These are phyloP conservation scores for Cardamine resedifolia DNA, from an alignment of 345 rosid genomes.

Conservation along the genomic window DNA sequence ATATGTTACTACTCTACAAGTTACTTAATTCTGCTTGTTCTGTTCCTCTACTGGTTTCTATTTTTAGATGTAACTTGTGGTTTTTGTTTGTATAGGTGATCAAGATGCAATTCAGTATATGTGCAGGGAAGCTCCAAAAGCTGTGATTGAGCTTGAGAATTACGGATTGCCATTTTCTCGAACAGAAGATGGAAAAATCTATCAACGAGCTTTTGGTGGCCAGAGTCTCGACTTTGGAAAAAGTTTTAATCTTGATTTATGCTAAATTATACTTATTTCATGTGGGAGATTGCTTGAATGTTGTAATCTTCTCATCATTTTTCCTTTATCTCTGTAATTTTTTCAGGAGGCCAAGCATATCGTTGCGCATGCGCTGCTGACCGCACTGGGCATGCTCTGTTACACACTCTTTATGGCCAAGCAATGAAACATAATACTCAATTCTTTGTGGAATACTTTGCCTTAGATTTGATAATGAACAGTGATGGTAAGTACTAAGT, in stretches of 20 bases:
- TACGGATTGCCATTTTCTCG: constrained; percentile 93
- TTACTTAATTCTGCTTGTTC: neutral
- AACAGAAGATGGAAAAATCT: constrained; percentile 95
- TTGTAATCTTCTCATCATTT: constrained; percentile 16
- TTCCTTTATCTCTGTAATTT: constrained; percentile 15
- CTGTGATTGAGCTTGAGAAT: constrained; percentile 95
- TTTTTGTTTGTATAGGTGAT: constrained; percentile 56
- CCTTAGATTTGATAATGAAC: constrained; percentile 78
- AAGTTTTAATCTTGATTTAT: constrained; percentile 44
- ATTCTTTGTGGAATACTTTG: constrained; percentile 95
- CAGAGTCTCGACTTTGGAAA: constrained; percentile 96
- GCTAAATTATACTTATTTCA: neutral
- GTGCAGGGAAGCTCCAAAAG: constrained; percentile 99
- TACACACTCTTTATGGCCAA: constrained; percentile 96
- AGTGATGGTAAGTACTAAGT: constrained; percentile 58
- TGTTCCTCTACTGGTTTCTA: neutral
- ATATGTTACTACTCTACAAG: neutral
- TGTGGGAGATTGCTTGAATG: neutral
- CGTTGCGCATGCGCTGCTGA: constrained; percentile 99
- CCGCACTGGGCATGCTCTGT: constrained; percentile 90
- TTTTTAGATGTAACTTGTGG: neutral
- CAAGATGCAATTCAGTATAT: constrained; percentile 98
- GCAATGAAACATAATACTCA: constrained; percentile 97
- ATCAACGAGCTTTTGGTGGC: constrained; percentile 98
- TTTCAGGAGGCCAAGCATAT: constrained; percentile 92